These are phyloP conservation scores for Xylaria grammica DNA, from an alignment of 495 filamentous ascomycete species.

Conservation along the genomic window DNA sequence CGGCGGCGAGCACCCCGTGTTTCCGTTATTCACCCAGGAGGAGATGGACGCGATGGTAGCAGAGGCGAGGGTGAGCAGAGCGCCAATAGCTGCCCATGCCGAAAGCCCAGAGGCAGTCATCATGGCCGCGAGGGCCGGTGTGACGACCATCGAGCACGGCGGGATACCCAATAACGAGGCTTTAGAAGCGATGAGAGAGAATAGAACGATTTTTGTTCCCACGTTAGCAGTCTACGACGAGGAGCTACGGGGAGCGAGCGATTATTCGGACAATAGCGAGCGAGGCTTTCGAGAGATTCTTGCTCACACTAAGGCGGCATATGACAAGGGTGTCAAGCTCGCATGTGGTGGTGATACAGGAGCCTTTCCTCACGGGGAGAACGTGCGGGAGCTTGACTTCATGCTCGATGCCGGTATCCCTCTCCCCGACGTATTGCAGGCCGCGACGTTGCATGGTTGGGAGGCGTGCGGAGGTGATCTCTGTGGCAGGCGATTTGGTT, in stretches of 20 bases:
- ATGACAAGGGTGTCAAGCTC: conserved; percentile 50
- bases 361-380: conserved; percentile 56
- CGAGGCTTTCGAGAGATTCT: conserved; percentile 26
- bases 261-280: conserved; percentile 12
- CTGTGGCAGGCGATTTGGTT: conserved; percentile 56
- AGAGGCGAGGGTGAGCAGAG: conserved; percentile 46
- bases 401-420: conserved; percentile 57
- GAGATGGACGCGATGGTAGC: conserved; percentile 59
- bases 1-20: conserved; percentile 46
- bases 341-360: conserved; percentile 59
- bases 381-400: conserved; percentile 55
- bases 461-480: conserved; percentile 55
- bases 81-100: conserved; percentile 54
- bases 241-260: conserved; percentile 11
- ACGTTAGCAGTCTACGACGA: conserved; percentile 51
- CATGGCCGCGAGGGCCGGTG: conserved; percentile 55
- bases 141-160: conserved; percentile 58
- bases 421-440: conserved; percentile 50
- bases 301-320: conserved; percentile 40
- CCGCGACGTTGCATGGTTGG: conserved; percentile 56
- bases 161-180: conserved; percentile 45
- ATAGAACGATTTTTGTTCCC: conserved; percentile 53
- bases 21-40: conserved; percentile 49
- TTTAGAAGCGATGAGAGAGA: conserved; percentile 44
- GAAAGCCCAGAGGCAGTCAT: conserved; percentile 46